Evolutionary conservation across 2,329 filamentous ascomycete species (phyloP), one percentile per base, ranked within the genome.

Genomic region (Clonostachys sp.): DNA sequence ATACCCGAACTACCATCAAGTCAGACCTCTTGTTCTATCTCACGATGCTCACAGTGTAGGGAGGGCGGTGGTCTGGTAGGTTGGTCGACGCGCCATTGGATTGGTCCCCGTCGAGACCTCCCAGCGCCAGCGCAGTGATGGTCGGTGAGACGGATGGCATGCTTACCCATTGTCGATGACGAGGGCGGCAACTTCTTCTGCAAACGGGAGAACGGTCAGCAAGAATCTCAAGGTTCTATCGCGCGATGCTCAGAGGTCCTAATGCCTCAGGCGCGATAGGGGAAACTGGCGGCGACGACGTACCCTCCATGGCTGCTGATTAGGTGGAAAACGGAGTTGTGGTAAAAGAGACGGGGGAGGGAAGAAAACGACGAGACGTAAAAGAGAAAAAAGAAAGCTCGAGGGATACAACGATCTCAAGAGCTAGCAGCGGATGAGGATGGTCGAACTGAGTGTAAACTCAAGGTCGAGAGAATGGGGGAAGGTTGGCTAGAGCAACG

Each of bases 141-240:
- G 65, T 63, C 61, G 61, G 61, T 65, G 64, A 67, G 61, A 59
- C 52, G 58, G 59, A 59, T 46, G 49, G 50, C 48, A 65, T 77
- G 80, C 91, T 89, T 92, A 99, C 94, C 94, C 94, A 97, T 99
- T 99, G 91, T 99, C 94, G 81, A 99, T 97, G 78, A 99, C 94
- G 89, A 99, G 91, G 77, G 94, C 94, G 77, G 94, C 94, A 78
- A 99, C 94, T 90, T 99, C 94, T 85, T 99, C 94, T 97, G 72
- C 75, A 77, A 56, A 54, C 53, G 55, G 61, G 54, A 68, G 59
- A 58, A 51, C 57, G 34, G 67, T 79, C 58, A 80, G 78, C 64
- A 53, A 63, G 48, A 43, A 45, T 50, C 46, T 41, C 47, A 41
- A 41, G 46, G 56, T 42, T 41, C 50, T 52, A 47, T 46, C 36